Base-by-base conservation (phyloP, 78 protist genomes). In the Dictyostelium intermedium region DNA sequence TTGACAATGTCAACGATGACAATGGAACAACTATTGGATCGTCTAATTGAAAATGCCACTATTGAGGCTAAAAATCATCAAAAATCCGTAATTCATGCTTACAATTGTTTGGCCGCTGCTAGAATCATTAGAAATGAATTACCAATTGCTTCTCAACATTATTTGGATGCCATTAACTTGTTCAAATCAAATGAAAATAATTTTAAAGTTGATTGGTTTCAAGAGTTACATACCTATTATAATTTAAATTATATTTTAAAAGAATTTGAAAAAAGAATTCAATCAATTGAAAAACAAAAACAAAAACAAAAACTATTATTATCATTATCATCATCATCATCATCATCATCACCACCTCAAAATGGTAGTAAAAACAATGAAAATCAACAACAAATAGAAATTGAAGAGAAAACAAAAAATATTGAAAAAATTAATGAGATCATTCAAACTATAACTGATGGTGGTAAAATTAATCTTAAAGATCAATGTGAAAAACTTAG, bases 81-180 rank as follows among this genome's bases (percentile, higher is more conserved):
- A 39, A 76, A 77, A 25, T 34, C 66, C 0, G 30, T 94, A 27
- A 76, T 86, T 1, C 86, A 84, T 70, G 14, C 91, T 2, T 34
- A 53, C 56, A 82, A 82, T 61, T 87, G 96, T 41, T 61, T 94
- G 23, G 96, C 96, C 2, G 96, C 96, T 8, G 87, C 63, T 13
- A 61, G 69, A 16, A n/a, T 83, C 27, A 92, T 92, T 37, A 47
- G 69, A 60, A 69, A 60, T 13, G 82, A 86, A 5, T 37, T 30
- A 18, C 20, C 69, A n/a, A 66, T 2, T 0, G 89, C 95, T 10
- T 60, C 82, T 3, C 27, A 74, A 69, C 39, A 80, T 23, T 89
- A 89, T 47, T 32, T 84, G 2, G 94, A 89, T 27, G 20, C 94
- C 1, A 37, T 89, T 1, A 9, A 27, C 0, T 5, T 89, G 13